phyloP scores from a whole-genome alignment of 108 stramenopile species.

The Nannochloropsis oceanica region DNA sequence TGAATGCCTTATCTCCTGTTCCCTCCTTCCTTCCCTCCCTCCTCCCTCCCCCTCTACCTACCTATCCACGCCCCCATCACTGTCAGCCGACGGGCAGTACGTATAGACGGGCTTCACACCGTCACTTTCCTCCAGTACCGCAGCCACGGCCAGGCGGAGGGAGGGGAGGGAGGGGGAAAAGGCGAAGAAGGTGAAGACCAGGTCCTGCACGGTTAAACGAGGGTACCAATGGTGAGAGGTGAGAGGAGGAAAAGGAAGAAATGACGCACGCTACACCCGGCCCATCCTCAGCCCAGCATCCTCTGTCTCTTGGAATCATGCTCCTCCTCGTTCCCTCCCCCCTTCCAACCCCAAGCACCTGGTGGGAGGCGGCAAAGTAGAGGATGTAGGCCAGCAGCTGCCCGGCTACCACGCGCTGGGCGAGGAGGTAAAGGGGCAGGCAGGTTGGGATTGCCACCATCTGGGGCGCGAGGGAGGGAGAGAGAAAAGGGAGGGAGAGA shows the following conservation, averaged over 20 bases:
- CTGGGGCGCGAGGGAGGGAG: neutral
- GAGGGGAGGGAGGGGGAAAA: neutral
- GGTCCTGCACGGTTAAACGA: neutral
- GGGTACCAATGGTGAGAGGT: no score
- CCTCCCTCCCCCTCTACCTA: no score
- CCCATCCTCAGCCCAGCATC: no score
- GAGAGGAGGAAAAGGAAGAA: no score
- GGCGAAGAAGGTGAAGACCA: neutral
- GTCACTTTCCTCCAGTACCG: neutral
- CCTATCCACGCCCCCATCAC: no score
- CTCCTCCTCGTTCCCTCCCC: neutral
- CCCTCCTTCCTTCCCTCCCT: neutral
- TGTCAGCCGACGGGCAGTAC: no score
- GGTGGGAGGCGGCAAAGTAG: neutral
- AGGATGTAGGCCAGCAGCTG: neutral
- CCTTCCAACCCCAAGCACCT: neutral
- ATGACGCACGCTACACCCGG: no score
- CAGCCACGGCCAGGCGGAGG: neutral
- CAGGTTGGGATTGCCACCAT: neutral
- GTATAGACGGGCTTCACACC: neutral
- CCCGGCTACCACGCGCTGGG: neutral
- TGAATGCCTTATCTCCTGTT: neutral
- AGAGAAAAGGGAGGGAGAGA: neutral
- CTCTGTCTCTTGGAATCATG: neutral
- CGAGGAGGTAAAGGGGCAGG: neutral